Evolutionary conservation across 306 rosid genomes (phyloP).

Genomic region (Gastrolobium villosum): DNA sequence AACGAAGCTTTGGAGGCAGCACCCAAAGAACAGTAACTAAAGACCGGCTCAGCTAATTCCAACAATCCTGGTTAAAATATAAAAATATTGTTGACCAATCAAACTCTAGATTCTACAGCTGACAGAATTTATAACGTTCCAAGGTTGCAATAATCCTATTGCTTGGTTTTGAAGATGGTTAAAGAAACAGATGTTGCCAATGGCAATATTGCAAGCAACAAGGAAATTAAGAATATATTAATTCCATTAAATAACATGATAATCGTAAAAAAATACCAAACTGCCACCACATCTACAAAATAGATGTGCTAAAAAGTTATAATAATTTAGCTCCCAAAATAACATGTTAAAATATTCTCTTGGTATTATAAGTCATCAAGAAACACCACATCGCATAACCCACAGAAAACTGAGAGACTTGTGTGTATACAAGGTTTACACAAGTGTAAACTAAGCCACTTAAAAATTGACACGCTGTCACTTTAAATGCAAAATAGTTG

Average conservation of each 20-base stretch:
- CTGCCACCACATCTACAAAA: slow-evolving; percentile 6
- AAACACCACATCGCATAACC: slow-evolving; percentile 1
- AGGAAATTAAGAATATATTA: not conserved
- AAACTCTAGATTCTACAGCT: slow-evolving; percentile 9
- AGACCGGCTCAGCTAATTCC: slow-evolving; percentile 34
- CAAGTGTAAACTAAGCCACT: not conserved
- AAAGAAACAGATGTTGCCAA: not conserved
- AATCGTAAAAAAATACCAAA: slow-evolving; percentile 1
- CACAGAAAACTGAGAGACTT: not conserved
- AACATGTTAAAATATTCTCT: not conserved
- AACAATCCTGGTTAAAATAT: not conserved
- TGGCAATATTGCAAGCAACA: slow-evolving; percentile 33
- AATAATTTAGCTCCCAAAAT: not conserved
- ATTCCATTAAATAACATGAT: not conserved
- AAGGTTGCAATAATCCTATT: slow-evolving; percentile 34
- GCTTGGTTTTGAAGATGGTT: not conserved
- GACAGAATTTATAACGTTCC: not conserved
- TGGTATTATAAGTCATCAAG: not conserved
- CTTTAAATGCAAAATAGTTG: not conserved
- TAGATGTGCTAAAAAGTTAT: not conserved
- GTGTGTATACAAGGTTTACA: not conserved
- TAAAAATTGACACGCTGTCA: not conserved
- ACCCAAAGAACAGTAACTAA: not conserved
- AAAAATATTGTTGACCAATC: not conserved
- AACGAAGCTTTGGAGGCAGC: slow-evolving; percentile 25